phyloP scores from a whole-genome alignment of 2,329 filamentous ascomycete species.

The Trichoderma hamatum region DNA sequence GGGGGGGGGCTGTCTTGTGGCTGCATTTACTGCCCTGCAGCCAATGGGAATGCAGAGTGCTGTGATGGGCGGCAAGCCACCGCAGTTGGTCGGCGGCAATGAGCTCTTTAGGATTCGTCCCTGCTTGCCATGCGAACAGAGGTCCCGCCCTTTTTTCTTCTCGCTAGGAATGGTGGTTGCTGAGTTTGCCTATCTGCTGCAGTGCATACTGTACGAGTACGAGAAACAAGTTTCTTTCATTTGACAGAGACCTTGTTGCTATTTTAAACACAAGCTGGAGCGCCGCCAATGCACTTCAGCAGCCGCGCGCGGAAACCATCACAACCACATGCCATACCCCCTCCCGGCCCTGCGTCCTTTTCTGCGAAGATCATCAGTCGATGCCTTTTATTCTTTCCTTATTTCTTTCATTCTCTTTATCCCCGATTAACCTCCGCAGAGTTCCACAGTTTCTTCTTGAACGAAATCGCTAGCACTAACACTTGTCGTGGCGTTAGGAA shows the following conservation, averaged over 20 bases:
- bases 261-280: slow-evolving; percentile 11
- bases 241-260: not conserved
- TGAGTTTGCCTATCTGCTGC: not conserved
- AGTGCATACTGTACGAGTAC: not conserved
- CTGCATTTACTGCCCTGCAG: not conserved
- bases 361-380: not conserved
- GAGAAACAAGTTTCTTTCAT: not conserved
- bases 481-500: slow-evolving; percentile 14
- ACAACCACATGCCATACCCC: not conserved
- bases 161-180: not conserved
- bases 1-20: slow-evolving; percentile 11
- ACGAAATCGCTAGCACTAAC: not conserved
- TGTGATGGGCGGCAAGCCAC: slow-evolving; percentile 13
- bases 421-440: not conserved
- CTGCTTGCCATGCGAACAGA: not conserved
- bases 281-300: slow-evolving; percentile 17
- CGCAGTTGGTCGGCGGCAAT: slow-evolving; percentile 46
- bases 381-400: not conserved
- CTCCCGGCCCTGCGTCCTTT: not conserved
- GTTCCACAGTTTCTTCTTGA: not conserved
- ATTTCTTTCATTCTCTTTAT: not conserved
- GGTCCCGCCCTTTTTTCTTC: not conserved
- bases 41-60: not conserved
- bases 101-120: slow-evolving; percentile 38
- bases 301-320: slow-evolving; percentile 2